Evolutionary conservation across 306 rosid species (phyloP).

Genomic region (Betula pendula): DNA sequence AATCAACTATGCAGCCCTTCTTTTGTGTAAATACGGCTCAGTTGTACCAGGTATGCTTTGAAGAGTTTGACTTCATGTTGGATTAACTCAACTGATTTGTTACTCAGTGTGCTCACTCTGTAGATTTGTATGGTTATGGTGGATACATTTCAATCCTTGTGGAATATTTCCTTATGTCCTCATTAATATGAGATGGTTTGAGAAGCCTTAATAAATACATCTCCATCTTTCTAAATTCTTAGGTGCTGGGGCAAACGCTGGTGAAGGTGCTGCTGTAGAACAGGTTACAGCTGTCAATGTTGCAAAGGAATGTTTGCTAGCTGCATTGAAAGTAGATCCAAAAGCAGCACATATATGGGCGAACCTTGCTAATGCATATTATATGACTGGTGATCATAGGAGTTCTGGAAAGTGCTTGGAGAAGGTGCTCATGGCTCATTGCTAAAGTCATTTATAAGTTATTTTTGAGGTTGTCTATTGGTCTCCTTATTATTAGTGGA

Average conservation of each 20-base stretch:
- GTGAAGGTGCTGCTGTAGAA: constrained; percentile 61
- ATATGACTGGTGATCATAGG: constrained; percentile 74
- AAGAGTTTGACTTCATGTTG: constrained; percentile 1
- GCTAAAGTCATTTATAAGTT: constrained; percentile 47
- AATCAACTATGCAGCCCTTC: constrained; percentile 79
- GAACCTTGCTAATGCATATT: constrained; percentile 84
- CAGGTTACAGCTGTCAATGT: constrained; percentile 62
- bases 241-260: constrained; percentile 92
- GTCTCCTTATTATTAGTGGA: constrained; percentile 35
- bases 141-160: constrained; percentile 19
- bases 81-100: neutral
- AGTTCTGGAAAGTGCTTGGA: constrained; percentile 93
- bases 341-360: constrained; percentile 94
- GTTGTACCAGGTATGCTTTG: constrained; percentile 75
- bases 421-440: constrained; percentile 81
- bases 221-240: constrained; percentile 20
- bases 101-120: neutral
- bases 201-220: constrained; percentile 22
- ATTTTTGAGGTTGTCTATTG: constrained; percentile 56
- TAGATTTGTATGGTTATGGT: constrained; percentile 2
- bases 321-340: constrained; percentile 74
- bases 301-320: constrained; percentile 89
- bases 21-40: constrained; percentile 78
- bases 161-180: constrained; percentile 11
- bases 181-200: constrained; percentile 15